These are phyloP conservation scores for Podila verticillata DNA, from an alignment of 192 early-diverging fungal species.

Conservation along the genomic window DNA sequence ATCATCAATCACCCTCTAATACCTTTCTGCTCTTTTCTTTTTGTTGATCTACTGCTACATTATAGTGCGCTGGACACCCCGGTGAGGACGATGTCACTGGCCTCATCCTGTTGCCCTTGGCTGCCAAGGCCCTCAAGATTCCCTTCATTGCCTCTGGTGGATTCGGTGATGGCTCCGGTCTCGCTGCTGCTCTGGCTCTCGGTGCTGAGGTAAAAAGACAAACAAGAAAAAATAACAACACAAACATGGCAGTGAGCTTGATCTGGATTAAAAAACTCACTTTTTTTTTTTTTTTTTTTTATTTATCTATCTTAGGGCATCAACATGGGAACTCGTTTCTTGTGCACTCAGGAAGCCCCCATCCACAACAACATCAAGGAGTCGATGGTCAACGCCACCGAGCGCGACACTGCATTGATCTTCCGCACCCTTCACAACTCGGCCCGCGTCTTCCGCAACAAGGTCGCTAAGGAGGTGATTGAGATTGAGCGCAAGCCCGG, in stretches of 20 bases:
- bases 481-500: slow-evolving; percentile 69
- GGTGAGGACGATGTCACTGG: slow-evolving; percentile 84
- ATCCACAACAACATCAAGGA: slow-evolving; percentile 82
- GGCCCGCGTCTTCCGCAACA: slow-evolving; percentile 79
- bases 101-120: slow-evolving; percentile 75
- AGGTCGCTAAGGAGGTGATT: slow-evolving; percentile 75
- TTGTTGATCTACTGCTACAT: neutral
- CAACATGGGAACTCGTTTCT: slow-evolving; percentile 90
- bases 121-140: slow-evolving; percentile 71
- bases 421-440: slow-evolving; percentile 84
- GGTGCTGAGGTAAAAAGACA: slow-evolving; percentile 50
- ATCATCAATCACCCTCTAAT: neutral
- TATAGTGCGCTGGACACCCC: slow-evolving; percentile 80
- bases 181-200: slow-evolving; percentile 68
- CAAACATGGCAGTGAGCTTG: neutral
- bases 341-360: slow-evolving; percentile 79
- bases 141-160: slow-evolving; percentile 84
- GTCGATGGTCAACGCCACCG: slow-evolving; percentile 72
- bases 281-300: neutral
- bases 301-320: slow-evolving; percentile 59
- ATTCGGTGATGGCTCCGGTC: slow-evolving; percentile 80
- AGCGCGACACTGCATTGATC: slow-evolving; percentile 72
- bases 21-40: neutral
- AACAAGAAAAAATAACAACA: too few relatives aligned
- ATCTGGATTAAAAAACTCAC: neutral